Evolutionary conservation across 2,329 filamentous ascomycete species (phyloP), one percentile per base, ranked within the genome.

Genomic region (Aspergillus chevalieri): DNA sequence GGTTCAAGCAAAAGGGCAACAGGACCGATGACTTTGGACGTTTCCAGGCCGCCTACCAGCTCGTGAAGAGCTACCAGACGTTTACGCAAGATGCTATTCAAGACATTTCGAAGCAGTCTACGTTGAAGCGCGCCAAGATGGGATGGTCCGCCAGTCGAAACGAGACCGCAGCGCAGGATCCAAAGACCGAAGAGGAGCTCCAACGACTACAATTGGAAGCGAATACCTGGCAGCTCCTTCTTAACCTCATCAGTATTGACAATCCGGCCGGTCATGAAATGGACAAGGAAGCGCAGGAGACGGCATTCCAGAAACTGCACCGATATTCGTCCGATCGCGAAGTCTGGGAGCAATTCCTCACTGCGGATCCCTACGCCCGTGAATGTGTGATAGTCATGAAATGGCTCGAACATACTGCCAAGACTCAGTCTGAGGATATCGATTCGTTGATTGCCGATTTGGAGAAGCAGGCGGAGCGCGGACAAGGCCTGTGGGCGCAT

Each of bases 191-290:
- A 14, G 63, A 67, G 47, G 67, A 71, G 19, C 49, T 67, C 39
- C 76, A 79, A 62, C 79, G 82, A 49, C 86, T 89, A 78, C 84
- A 94, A 67, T 79, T 86, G 55, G 93, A 98, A 69, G 82, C 84
- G 38, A 89, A 94, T 60, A 93, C 90, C 0, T 98, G 93, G 93
- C 85, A 94, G 63, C 76, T 97, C 24, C 74, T 97, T 51, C 80
- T 83, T 44, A 80, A 87, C 36, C 76, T 95, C 52, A 78, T 95
- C 46, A 83, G 85, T 9, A 69, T 89, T 55, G 80, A 87, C 59
- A 85, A 89, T 63, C 73, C 77, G 33, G 59, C 75, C 57, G 71
- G 72, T 42, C 55, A 59, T 53, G 57, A 58, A 19, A 69, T 73
- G 48, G 57, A 66, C 57, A 65, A 65, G 55, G 62, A 68, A 49